Percentiles rank a stretch among this genome's conserved stretches.
Evolutionary conservation across 2,329 filamentous ascomycete species (phyloP).

Genomic region (Aureobasidium sp.): DNA sequence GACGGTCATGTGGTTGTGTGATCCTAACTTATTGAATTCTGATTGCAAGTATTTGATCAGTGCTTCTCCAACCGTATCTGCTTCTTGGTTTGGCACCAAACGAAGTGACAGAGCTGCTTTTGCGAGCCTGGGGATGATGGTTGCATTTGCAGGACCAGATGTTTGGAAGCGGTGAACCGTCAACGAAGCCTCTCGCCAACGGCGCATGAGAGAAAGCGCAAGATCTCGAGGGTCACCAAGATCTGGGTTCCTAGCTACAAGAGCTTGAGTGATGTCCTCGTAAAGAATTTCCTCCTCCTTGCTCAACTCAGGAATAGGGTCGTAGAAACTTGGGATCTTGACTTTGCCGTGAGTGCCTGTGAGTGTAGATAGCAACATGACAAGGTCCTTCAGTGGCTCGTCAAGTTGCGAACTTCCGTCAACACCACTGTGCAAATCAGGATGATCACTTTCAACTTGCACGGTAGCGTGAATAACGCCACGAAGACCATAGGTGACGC

Average conservation of each 20-base stretch:
- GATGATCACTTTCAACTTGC: conserved; percentile 74
- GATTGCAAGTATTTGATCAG: conserved; percentile 59
- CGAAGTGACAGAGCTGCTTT: conserved; percentile 84
- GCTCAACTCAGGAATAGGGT: conserved; percentile 67
- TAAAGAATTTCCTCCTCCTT: conserved; percentile 71
- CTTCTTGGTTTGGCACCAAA: conserved; percentile 86
- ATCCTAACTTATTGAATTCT: conserved; percentile 66
- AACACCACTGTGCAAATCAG: conserved; percentile 93
- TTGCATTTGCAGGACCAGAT: conserved; percentile 78
- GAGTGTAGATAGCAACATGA: conserved; percentile 69
- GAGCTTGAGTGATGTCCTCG: conserved; percentile 69
- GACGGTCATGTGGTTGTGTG: conserved; percentile 71
- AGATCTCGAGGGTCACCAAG: conserved; percentile 58
- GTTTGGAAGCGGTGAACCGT: conserved; percentile 92
- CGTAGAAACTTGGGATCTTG: conserved; percentile 81
- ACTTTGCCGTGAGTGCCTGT: conserved; percentile 75
- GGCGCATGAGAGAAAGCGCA: conserved; percentile 77
- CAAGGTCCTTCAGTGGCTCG: conserved; percentile 86
- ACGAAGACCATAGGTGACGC: conserved; percentile 85
- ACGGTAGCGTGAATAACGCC: conserved; percentile 92
- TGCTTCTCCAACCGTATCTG: conserved; percentile 61
- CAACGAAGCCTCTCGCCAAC: conserved; percentile 90
- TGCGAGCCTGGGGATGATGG: conserved; percentile 82
- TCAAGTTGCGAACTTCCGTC: conserved; percentile 86
- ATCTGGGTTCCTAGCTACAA: conserved; percentile 63